Conservation (phyloP, 2,329 filamentous ascomycete species). For the Fusarium sp. region DNA sequence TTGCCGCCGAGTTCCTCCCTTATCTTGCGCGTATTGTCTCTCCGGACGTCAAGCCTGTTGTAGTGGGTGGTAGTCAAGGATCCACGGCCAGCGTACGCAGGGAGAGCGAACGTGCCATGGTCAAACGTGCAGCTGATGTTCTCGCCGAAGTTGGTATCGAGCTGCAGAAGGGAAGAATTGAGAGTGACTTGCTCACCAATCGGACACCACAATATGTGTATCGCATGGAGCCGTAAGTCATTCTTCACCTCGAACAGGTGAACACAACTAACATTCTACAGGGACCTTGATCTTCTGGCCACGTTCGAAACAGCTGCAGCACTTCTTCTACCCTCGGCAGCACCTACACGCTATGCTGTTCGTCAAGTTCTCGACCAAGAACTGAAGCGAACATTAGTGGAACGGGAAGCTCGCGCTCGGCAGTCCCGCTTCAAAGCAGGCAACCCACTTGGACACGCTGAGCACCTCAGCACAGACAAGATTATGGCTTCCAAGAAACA, state of each 20-base stretch:
- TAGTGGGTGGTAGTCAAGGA: conserved; percentile 74
- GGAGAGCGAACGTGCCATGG: conserved; percentile 83
- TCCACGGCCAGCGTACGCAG: conserved; percentile 87
- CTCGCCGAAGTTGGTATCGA: conserved; percentile 84
- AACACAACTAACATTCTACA: conserved; percentile 41
- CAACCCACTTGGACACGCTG: conserved; percentile 36
- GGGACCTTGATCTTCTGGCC: conserved; percentile 79
- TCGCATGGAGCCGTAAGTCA: conserved; percentile 89
- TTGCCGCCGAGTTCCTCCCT: conserved; percentile 85
- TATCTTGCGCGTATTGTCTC: conserved; percentile 85
- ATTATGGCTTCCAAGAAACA: conserved; percentile 46
- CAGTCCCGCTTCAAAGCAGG: conserved; percentile 71
- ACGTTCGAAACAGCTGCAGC: conserved; percentile 75
- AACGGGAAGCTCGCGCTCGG: conserved; percentile 72
- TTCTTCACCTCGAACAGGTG: not conserved
- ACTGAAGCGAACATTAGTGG: conserved; percentile 75
- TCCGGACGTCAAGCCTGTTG: conserved; percentile 89
- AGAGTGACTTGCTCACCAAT: conserved; percentile 68
- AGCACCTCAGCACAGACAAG: conserved; percentile 50
- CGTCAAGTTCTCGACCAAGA: conserved; percentile 94
- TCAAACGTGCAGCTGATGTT: conserved; percentile 80
- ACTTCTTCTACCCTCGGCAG: conserved; percentile 64
- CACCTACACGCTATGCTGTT: conserved; percentile 88
- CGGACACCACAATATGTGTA: conserved; percentile 82
- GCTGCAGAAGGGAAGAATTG: conserved; percentile 83